phyloP scores from a whole-genome alignment of 78 protist species.

The Dictyostelium purpureum region DNA sequence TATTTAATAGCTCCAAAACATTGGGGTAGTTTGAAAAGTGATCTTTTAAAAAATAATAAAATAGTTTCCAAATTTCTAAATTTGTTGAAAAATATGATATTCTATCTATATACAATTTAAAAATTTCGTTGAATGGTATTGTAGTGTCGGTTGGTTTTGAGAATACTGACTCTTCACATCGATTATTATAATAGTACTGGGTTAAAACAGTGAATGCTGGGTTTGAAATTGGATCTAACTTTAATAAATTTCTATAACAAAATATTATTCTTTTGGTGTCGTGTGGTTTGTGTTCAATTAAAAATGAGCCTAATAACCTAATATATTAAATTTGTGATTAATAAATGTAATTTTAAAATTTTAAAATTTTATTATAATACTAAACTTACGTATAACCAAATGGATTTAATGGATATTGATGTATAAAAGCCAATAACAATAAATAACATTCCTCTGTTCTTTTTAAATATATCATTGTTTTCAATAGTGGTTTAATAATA shows the following conservation, averaged over 20 bases:
- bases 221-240: constrained; percentile 14
- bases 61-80: neutral
- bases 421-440: neutral
- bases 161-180: neutral
- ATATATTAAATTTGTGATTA: neutral
- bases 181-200: neutral
- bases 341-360: neutral
- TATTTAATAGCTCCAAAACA: neutral
- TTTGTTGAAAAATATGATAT: neutral
- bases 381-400: constrained; percentile 15
- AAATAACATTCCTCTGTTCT: neutral
- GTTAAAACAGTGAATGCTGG: neutral
- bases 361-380: no score
- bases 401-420: constrained; percentile 22
- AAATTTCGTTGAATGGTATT: neutral
- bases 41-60: constrained; percentile 23
- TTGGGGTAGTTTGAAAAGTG: neutral
- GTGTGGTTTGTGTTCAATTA: constrained; percentile 21
- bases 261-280: neutral
- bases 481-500: constrained; percentile 5
- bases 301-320: constrained; percentile 35
- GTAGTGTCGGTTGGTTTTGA: neutral
- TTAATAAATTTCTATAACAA: constrained; percentile 13
- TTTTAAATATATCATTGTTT: neutral
- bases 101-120: constrained; percentile 7